Evolutionary conservation across 2,329 filamentous ascomycete genomes (phyloP).

Genomic region (Trichoderma sp.): DNA sequence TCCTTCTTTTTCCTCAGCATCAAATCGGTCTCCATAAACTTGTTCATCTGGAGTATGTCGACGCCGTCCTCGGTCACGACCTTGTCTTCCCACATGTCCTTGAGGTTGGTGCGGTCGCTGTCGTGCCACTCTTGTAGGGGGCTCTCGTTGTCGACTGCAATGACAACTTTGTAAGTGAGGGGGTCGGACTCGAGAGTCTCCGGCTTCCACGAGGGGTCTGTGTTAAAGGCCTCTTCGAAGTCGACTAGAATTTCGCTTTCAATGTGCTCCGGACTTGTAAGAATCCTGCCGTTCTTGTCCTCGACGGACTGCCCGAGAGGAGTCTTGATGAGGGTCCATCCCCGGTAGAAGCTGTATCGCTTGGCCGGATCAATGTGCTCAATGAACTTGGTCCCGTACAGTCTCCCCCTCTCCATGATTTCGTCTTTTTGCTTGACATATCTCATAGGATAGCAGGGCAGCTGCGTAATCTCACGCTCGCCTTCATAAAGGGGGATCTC

Average conservation of each 20-base stretch:
- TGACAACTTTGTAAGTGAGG: slow-evolving; percentile 1
- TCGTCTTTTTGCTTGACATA: slow-evolving; percentile 21
- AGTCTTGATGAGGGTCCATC: slow-evolving; percentile 23
- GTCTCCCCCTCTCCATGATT: slow-evolving; percentile 13
- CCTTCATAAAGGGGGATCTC: slow-evolving; percentile 20
- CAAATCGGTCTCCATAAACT: slow-evolving; percentile 12
- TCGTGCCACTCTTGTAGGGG: slow-evolving; percentile 20
- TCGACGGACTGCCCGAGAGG: slow-evolving; percentile 5
- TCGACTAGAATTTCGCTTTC: slow-evolving; percentile 28
- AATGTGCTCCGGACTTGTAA: slow-evolving; percentile 25
- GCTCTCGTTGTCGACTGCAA: slow-evolving; percentile 14
- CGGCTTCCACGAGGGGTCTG: slow-evolving; percentile 21
- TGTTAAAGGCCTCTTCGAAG: slow-evolving; percentile 28
- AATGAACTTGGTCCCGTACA: slow-evolving; percentile 9
- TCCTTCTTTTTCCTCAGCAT: slow-evolving; percentile 14
- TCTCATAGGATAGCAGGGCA: slow-evolving; percentile 23
- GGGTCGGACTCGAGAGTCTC: slow-evolving; percentile 12
- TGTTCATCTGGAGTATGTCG: slow-evolving; percentile 20
- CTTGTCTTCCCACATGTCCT: slow-evolving; percentile 23
- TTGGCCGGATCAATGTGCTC: slow-evolving; percentile 14
- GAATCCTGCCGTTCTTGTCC: slow-evolving; percentile 3
- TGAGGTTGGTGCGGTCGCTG: slow-evolving; percentile 11
- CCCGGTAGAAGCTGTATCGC: slow-evolving; percentile 19
- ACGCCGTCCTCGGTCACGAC: slow-evolving; percentile 10
- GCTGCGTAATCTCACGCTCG: slow-evolving; percentile 18